phyloP scores from a whole-genome alignment of 345 rosid species.

The Eucalyptus pauciflora region DNA sequence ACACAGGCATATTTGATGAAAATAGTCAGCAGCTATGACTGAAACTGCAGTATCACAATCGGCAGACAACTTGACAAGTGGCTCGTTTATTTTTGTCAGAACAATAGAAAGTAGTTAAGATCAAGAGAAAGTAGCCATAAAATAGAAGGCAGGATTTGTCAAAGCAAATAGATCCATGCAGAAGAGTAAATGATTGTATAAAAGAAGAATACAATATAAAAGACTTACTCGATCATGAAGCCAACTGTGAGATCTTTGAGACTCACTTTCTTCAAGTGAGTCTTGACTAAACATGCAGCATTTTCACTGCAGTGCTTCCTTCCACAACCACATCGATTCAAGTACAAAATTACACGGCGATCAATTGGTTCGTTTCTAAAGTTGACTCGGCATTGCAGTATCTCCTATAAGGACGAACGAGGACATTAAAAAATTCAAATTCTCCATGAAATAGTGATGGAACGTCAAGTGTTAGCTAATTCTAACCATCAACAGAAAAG shows the following conservation, averaged over 20 bases:
- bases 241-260: constrained; percentile 58
- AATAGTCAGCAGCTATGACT: not conserved
- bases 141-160: not conserved
- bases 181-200: not conserved
- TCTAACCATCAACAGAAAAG: not conserved
- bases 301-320: constrained; percentile 69
- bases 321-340: constrained; percentile 70
- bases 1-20: not conserved
- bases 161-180: not conserved
- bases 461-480: not conserved
- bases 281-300: constrained; percentile 58
- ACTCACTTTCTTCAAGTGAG: constrained; percentile 65
- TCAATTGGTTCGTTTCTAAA: constrained; percentile 64
- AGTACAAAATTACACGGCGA: constrained; percentile 61
- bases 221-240: constrained; percentile 73
- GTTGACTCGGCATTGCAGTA: constrained; percentile 66
- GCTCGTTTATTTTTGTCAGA: not conserved
- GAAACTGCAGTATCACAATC: not conserved
- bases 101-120: not conserved
- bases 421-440: not conserved
- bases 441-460: not conserved
- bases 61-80: not conserved
- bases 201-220: not conserved
- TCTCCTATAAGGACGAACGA: constrained; percentile 46
- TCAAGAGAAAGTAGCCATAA: not conserved